Conservation (phyloP, 768 basidiomycete genomes). For the Gloeophyllum trabeum region DNA sequence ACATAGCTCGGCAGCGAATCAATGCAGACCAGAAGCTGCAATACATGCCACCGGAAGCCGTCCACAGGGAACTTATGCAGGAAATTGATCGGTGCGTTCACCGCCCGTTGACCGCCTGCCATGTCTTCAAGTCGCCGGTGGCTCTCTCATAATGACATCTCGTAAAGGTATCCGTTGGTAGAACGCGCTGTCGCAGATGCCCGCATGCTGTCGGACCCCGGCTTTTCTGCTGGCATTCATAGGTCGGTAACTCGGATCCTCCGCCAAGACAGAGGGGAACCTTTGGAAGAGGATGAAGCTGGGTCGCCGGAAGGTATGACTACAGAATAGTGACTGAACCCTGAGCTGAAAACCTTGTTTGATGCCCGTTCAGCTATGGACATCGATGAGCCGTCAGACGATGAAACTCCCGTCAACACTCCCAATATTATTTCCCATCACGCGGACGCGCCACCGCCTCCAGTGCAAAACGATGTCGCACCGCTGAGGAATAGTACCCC, state of each 20-base stretch:
- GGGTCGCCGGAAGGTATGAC: no score
- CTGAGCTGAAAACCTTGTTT: no score
- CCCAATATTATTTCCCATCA: no score
- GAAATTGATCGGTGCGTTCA: slow-evolving; percentile 61
- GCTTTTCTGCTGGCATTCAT: not conserved
- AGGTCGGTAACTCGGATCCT: not conserved
- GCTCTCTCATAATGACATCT: not conserved
- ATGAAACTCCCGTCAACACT: no score
- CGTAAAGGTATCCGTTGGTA: not conserved
- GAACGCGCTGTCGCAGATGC: not conserved
- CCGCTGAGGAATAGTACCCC: no score
- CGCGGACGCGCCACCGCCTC: no score
- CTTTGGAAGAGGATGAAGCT: no score
- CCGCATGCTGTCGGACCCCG: not conserved
- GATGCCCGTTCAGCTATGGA: no score
- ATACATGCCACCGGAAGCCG: slow-evolving; percentile 36
- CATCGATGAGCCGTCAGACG: no score
- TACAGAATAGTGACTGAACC: no score
- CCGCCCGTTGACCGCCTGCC: no score
- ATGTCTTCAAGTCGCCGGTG: not conserved
- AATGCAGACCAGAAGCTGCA: slow-evolving; percentile 41
- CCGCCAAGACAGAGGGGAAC: not conserved
- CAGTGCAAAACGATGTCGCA: no score
- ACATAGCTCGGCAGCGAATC: slow-evolving; percentile 48
- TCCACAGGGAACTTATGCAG: slow-evolving; percentile 56